Evolutionary conservation across 2,329 filamentous ascomycete species (phyloP).

Genomic region (Aspergillus costaricaensis): DNA sequence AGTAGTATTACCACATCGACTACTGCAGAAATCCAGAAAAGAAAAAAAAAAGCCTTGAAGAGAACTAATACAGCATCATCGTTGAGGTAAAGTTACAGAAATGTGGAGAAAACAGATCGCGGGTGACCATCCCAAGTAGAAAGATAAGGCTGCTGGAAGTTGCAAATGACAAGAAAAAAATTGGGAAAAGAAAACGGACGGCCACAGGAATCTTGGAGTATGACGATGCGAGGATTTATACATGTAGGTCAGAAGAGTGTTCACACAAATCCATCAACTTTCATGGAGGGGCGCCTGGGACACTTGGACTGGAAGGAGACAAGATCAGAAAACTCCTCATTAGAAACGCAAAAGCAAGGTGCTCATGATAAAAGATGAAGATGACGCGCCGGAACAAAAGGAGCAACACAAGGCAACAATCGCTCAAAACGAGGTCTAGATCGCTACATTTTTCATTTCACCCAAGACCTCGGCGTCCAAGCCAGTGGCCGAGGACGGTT

Average conservation of each 20-base stretch:
- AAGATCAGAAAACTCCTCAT: conserved; percentile 8
- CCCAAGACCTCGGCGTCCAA: conserved; percentile 44
- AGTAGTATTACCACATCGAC: background rate
- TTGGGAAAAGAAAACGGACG: conserved; percentile 19
- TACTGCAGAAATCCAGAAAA: background rate
- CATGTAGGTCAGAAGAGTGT: conserved; percentile 29
- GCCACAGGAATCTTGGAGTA: conserved; percentile 24
- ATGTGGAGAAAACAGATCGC: conserved; percentile 26
- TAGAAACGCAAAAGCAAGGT: conserved; percentile 11
- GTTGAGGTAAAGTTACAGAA: conserved; percentile 37
- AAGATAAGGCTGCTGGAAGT: conserved; percentile 26
- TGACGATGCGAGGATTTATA: conserved; percentile 35
- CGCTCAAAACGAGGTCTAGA: conserved; percentile 32
- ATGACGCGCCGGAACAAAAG: conserved; percentile 10
- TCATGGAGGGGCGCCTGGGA: conserved; percentile 27
- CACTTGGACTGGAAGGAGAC: conserved; percentile 17
- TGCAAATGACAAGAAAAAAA: conserved; percentile 21
- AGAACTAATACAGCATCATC: conserved; percentile 34
- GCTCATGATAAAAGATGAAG: conserved; percentile 16
- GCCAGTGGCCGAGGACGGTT: conserved; percentile 28
- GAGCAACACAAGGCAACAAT: conserved; percentile 12
- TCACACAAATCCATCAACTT: conserved; percentile 28
- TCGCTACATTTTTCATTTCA: conserved; percentile 52
- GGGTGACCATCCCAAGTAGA: conserved; percentile 24
- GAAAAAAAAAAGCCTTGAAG: conserved; percentile 7